Conservation (phyloP, 345 rosid genomes). For the Carallia brachiata region DNA sequence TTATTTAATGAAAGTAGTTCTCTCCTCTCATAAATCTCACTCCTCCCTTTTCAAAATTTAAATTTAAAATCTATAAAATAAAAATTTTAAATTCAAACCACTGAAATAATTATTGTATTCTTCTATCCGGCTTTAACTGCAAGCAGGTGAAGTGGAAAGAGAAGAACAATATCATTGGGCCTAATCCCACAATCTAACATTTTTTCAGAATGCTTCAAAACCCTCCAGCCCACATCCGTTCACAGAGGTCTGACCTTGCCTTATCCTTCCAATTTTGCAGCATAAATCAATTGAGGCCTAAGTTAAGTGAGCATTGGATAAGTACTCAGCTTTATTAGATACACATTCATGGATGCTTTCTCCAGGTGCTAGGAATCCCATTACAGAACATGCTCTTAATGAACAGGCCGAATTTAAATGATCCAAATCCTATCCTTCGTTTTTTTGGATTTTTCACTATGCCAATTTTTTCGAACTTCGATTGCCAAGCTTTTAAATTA, state of each 20-base stretch:
- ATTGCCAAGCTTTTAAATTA: too few species aligned
- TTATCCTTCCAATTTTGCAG: conserved; percentile 10
- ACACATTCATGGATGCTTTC: conserved; percentile 4
- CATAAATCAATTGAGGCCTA: conserved; percentile 12
- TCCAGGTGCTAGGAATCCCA: neutral
- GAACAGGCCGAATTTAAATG: too few species aligned
- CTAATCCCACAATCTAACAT: conserved; percentile 10
- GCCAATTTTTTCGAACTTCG: neutral
- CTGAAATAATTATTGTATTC: too few species aligned
- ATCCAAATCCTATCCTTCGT: too few species aligned
- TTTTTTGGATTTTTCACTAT: neutral
- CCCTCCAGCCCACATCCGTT: conserved; percentile 13
- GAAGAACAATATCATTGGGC: conserved; percentile 14
- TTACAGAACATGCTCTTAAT: conserved; percentile 5
- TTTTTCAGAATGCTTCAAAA: conserved; percentile 8
- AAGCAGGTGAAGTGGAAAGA: conserved; percentile 12
- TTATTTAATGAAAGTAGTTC: too few species aligned
- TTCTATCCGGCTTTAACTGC: conserved; percentile 12
- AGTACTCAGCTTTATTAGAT: conserved; percentile 11
- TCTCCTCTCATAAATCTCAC: too few species aligned
- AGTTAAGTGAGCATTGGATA: conserved; percentile 8
- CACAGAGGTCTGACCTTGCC: conserved; percentile 3
- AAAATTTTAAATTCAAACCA: too few species aligned
- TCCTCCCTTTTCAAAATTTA: too few species aligned
- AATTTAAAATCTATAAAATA: too few species aligned